phyloP scores from a whole-genome alignment of 2,329 filamentous ascomycete genomes.

The Cladosporium austrohemisphaericum region DNA sequence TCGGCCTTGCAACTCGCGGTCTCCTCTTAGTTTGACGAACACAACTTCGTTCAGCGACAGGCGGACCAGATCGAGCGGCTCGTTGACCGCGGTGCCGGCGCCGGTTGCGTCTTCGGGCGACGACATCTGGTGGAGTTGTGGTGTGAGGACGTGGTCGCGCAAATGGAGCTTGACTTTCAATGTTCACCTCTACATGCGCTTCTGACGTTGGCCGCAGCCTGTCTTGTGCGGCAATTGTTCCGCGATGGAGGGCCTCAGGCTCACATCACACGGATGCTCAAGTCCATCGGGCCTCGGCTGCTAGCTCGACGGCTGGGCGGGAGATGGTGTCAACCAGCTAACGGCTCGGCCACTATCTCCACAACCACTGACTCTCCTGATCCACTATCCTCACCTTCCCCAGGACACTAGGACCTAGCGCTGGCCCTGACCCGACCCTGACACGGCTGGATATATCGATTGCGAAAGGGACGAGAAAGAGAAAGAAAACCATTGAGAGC shows the following conservation, averaged over 20 bases:
- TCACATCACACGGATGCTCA: too few relatives aligned
- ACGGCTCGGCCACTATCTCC: neutral
- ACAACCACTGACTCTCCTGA: constrained; percentile 1
- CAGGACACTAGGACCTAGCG: constrained; percentile 11
- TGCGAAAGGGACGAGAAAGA: neutral
- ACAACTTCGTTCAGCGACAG: constrained; percentile 93
- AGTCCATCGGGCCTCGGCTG: neutral
- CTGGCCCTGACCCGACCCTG: constrained; percentile 7
- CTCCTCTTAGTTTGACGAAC: constrained; percentile 93
- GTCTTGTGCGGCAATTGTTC: too few relatives aligned
- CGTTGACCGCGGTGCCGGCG: constrained; percentile 63
- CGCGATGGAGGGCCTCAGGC: too few relatives aligned
- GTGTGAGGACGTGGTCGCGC: too few relatives aligned
- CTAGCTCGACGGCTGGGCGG: neutral
- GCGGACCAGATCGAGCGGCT: constrained; percentile 93
- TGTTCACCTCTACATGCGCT: too few relatives aligned
- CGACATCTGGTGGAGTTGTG: too few relatives aligned
- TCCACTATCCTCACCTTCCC: constrained; percentile 14
- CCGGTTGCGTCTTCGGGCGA: constrained; percentile 64
- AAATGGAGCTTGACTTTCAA: too few relatives aligned
- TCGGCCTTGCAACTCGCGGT: constrained; percentile 90
- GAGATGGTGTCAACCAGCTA: too few relatives aligned
- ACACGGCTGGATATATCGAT: neutral
- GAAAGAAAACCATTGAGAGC: neutral
- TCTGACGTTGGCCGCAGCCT: too few relatives aligned